Conservation (phyloP, 2,329 filamentous ascomycete species). For the Trichophyton mentagrophytes region DNA sequence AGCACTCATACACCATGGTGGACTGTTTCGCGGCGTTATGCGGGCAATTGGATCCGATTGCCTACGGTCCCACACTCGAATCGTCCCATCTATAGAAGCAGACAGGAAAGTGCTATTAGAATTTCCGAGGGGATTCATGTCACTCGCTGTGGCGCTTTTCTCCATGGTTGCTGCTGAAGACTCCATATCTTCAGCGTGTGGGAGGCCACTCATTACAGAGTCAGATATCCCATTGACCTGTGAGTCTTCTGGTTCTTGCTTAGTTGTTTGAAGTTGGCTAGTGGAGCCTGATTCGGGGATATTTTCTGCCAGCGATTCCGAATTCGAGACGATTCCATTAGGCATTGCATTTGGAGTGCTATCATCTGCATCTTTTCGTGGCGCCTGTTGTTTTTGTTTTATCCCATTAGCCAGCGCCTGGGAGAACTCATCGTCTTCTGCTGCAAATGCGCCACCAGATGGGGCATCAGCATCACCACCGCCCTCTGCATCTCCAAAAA, state of each 20-base stretch:
- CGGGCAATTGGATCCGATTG: constrained; percentile 63
- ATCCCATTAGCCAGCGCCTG: constrained; percentile 55
- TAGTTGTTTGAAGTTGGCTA: background rate
- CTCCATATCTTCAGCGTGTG: constrained; percentile 32
- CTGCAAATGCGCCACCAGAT: constrained; percentile 53
- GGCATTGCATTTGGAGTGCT: background rate
- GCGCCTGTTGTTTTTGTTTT: constrained; percentile 25
- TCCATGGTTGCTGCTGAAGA: constrained; percentile 18
- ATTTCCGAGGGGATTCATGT: constrained; percentile 39
- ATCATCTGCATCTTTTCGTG: background rate
- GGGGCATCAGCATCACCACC: constrained; percentile 35
- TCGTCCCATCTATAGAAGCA: constrained; percentile 44
- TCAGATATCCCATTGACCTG: constrained; percentile 19
- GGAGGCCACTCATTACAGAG: constrained; percentile 29
- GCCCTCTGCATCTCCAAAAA: constrained; percentile 73
- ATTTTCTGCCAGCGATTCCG: constrained; percentile 10
- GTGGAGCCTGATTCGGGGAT: background rate
- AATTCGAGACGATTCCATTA: constrained; percentile 10
- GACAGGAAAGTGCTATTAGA: constrained; percentile 69
- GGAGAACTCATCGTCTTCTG: constrained; percentile 75
- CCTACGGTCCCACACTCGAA: constrained; percentile 43
- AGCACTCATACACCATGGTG: constrained; percentile 94
- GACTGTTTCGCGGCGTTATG: constrained; percentile 61
- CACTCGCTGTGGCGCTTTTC: constrained; percentile 13
- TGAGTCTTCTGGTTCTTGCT: background rate